Percentiles rank a stretch among this genome's conserved stretches.
phyloP scores from a whole-genome alignment of 352 stramenopile genomes.

The Phytophthora citricola region DNA sequence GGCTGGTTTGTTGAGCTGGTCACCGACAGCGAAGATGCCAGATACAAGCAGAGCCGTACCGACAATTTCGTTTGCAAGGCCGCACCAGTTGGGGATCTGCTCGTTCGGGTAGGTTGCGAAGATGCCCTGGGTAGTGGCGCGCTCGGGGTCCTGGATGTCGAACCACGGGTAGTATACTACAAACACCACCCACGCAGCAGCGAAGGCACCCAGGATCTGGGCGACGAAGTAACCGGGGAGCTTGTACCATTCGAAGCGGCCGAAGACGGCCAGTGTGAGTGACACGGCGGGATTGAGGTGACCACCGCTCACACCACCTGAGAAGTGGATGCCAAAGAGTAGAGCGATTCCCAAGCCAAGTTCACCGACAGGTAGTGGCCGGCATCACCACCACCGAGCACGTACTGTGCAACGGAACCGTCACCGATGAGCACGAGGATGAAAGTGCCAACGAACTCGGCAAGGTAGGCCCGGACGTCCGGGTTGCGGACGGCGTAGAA shows the following conservation, averaged over 20 bases:
- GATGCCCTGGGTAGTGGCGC: slow-evolving; percentile 42
- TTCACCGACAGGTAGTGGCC: slow-evolving; percentile 59
- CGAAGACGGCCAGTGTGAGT: slow-evolving; percentile 49
- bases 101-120: slow-evolving; percentile 56
- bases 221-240: slow-evolving; percentile 55
- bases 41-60: slow-evolving; percentile 48
- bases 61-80: slow-evolving; percentile 51
- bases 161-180: slow-evolving; percentile 67
- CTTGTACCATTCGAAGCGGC: slow-evolving; percentile 57
- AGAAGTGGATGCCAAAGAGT: slow-evolving; percentile 64
- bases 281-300: slow-evolving; percentile 74
- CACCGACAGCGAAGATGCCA: slow-evolving; percentile 50
- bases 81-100: slow-evolving; percentile 49
- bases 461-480: slow-evolving; percentile 58
- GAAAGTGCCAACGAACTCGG: slow-evolving; percentile 68
- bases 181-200: slow-evolving; percentile 48
- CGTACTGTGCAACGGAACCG: slow-evolving; percentile 58
- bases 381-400: slow-evolving; percentile 45
- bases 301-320: slow-evolving; percentile 55
- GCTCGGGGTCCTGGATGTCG: slow-evolving; percentile 46
- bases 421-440: slow-evolving; percentile 67
- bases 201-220: slow-evolving; percentile 54
- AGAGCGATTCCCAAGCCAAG: slow-evolving; percentile 66
- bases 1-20: slow-evolving; percentile 49
- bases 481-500: slow-evolving; percentile 41